Conservation (phyloP, 2,329 filamentous ascomycete genomes). For the Metarhizium humberi region DNA sequence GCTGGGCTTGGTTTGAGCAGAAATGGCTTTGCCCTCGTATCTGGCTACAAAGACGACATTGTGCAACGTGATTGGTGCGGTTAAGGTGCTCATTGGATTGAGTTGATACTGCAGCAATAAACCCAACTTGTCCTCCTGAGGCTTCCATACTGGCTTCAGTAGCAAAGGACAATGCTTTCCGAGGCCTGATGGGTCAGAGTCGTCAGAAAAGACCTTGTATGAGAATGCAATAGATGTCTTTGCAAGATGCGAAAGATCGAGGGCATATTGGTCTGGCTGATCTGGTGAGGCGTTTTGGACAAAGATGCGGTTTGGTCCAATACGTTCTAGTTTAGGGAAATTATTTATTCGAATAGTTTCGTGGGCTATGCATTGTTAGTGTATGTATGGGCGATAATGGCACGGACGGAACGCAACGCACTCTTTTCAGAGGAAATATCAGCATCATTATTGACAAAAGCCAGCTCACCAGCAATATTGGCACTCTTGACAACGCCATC, state of each 20-base stretch:
- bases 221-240: slow-evolving; percentile 80
- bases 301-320: slow-evolving; percentile 89
- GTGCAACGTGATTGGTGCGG: slow-evolving; percentile 38
- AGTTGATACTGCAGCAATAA: slow-evolving; percentile 76
- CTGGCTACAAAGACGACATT: slow-evolving; percentile 68
- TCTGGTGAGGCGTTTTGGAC: slow-evolving; percentile 58
- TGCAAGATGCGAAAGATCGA: slow-evolving; percentile 64
- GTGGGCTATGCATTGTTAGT: slow-evolving; percentile 26
- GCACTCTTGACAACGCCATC: slow-evolving; percentile 61
- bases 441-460: slow-evolving; percentile 65
- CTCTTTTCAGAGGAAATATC: slow-evolving; percentile 34
- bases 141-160: slow-evolving; percentile 71
- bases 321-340: slow-evolving; percentile 78
- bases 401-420: slow-evolving; percentile 23
- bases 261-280: slow-evolving; percentile 67
- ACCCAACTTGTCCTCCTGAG: slow-evolving; percentile 76
- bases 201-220: slow-evolving; percentile 74
- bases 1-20: slow-evolving; percentile 67
- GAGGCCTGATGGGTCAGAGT: slow-evolving; percentile 33
- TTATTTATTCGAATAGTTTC: slow-evolving; percentile 79
- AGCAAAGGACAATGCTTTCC: slow-evolving; percentile 60
- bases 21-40: slow-evolving; percentile 58
- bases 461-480: slow-evolving; percentile 79
- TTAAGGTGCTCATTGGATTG: slow-evolving; percentile 56
- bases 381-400: neutral